Evolutionary conservation across 306 rosid species (phyloP), one percentile per base, ranked within the genome.

Genomic region (Trichosanthes truncata): DNA sequence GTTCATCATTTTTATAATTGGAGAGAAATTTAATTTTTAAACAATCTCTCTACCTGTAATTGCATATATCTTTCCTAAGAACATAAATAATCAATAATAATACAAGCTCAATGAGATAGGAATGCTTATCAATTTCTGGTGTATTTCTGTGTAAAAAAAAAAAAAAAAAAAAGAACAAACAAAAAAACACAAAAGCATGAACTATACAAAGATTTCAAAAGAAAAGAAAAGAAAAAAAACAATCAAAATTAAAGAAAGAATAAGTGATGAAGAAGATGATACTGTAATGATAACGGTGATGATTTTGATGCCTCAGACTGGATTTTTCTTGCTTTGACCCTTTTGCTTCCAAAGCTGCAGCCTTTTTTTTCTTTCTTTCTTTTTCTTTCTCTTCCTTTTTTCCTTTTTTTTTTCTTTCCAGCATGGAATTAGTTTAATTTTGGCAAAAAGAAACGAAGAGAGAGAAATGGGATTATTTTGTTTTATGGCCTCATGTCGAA

Each of bases 281-380:
- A 62, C 62, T 78, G 81, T 62, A 78, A 78, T 78, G 60, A 78
- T 78, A 78, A 48, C 52, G 89, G 84, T 87, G 93, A 88, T 88
- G 96, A 91, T 89, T 91, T 93, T 91, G 69, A 90, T 89, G 97
- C 46, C 48, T 35, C 88, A 83, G 83, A 80, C 76, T 77, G 79
- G 74, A 45, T 45, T 73, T 74, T 74, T 77, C 80, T 77, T 88
- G 84, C 89, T 83, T 88, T 83, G 90, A 84, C 83, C 77, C 78
- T 76, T 85, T 85, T 79, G 87, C 88, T 86, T 86, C 71, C 79
- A 74, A 48, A 74, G 78, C 78, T 74, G 90, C 93, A 89, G 88
- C 90, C 93, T 89, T 91, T 88, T 26, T 76, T 78, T 81, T 56
- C 31, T 82, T 66, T 74, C 35, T 23, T 56, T 78, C 41, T 60